Evolutionary conservation across 148 eudicot genomes (phyloP), one percentile per base, ranked within the genome.

Genomic region (Simmondsia chinensis): DNA sequence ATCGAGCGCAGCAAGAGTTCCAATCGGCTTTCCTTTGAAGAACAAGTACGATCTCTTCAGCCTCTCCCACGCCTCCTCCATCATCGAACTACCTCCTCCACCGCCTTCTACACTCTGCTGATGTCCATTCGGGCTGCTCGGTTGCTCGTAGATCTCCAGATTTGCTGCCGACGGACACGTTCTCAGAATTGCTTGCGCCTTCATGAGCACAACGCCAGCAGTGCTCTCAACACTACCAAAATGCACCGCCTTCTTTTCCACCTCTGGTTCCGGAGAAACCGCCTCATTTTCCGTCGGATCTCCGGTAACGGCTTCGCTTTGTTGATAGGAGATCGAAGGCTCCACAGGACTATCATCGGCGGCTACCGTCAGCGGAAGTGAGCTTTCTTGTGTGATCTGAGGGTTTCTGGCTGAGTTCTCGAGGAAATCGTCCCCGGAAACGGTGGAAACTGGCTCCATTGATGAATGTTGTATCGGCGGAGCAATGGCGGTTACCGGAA

Each of bases 31-130:
- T 4, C 61, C 62, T 39, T 71, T 66, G 53, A 35, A 71, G 39
- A 5, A 55, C 5, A 75, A 68, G 22, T 29, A 71, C 17, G 74
- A 63, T 37, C 48, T 60, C 41, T 14, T 41, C 37, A 75, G 45
- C 25, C 57, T 54, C 33, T 68, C 66, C 77, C 82, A 75, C 10
- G 82, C 82, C 39, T 75, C 82, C 17, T 48, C 66, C 76, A 66
- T 46, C 76, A 75, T 63, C 40, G 33, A 37, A 44, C 46, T 13
- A 20, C 13, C 38, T 17, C 23, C 59, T 16, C 18, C 20, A 15
- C 20, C 20, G 5, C 37, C 46, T 25, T 44, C 61, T 5, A 9
- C 45, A 26, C 35, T 54, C 12, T 49, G 68, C 18, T 58, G 51
- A n/a, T 9, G 22, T 22, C 4, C 17, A 16, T 16, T 21, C 7